phyloP scores from a whole-genome alignment of 345 rosid genomes.

The Arabidopsis suecica region DNA sequence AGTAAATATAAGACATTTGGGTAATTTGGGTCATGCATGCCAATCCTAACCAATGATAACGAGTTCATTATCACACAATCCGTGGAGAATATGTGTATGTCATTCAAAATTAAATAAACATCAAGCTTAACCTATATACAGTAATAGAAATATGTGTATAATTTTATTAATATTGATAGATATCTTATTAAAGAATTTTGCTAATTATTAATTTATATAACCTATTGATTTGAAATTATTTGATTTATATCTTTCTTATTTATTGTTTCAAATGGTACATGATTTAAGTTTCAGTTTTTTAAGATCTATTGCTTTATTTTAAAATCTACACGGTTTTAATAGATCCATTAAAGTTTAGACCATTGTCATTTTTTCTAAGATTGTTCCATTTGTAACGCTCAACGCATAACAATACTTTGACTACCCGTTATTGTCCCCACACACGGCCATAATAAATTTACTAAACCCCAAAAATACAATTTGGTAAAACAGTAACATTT shows the following conservation, averaged over 20 bases:
- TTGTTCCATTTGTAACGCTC: conserved; percentile 27
- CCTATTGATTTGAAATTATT: neutral
- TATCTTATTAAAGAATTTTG: neutral
- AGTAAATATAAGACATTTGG: conserved; percentile 12
- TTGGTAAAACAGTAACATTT: conserved; percentile 20
- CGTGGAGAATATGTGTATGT: neutral
- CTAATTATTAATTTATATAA: neutral
- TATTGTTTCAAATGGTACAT: neutral
- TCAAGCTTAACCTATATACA: neutral
- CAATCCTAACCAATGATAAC: conserved; percentile 27
- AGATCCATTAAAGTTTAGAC: neutral
- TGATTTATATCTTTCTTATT: neutral
- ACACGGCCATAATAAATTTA: conserved; percentile 13
- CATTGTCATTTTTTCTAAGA: conserved; percentile 2
- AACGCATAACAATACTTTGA: conserved; percentile 20
- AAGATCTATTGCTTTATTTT: neutral
- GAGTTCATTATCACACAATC: conserved; percentile 4
- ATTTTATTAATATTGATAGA: neutral
- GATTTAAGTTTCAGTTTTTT: neutral
- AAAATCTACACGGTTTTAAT: neutral
- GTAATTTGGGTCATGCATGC: conserved; percentile 30
- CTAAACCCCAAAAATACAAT: conserved; percentile 12
- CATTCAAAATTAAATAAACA: neutral
- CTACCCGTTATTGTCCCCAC: conserved; percentile 29
- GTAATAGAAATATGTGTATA: neutral